Percentiles rank a stretch among this genome's conserved stretches.
Evolutionary conservation across 2,329 filamentous ascomycete species (phyloP).

Genomic region (Botryosphaeria dothidea): DNA sequence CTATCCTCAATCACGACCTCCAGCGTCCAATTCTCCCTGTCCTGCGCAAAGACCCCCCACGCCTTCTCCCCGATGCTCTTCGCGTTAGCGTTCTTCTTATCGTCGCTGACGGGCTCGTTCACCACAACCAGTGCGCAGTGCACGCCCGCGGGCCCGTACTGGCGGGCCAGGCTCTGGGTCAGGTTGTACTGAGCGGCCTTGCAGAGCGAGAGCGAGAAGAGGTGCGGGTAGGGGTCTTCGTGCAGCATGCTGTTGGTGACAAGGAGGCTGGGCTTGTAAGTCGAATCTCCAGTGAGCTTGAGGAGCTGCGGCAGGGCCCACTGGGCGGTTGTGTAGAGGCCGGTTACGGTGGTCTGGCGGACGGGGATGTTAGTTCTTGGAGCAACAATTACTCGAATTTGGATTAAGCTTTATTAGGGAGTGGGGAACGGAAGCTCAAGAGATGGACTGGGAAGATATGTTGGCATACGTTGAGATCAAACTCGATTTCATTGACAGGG

Average conservation of each 20-base stretch:
- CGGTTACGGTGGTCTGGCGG: constrained; percentile 47
- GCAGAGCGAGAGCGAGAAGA: constrained; percentile 52
- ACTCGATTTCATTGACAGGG: constrained; percentile 47
- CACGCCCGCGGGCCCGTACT: constrained; percentile 44
- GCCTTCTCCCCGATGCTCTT: constrained; percentile 47
- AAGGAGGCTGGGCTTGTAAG: constrained; percentile 48
- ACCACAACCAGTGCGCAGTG: constrained; percentile 52
- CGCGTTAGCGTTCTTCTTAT: constrained; percentile 47
- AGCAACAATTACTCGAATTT: no score
- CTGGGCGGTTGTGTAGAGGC: constrained; percentile 50
- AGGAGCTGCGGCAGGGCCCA: constrained; percentile 48
- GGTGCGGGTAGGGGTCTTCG: constrained; percentile 47
- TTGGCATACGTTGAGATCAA: constrained; percentile 50
- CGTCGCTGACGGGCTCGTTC: constrained; percentile 44
- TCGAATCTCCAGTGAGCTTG: constrained; percentile 19
- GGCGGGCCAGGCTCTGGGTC: constrained; percentile 45
- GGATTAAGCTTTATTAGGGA: no score
- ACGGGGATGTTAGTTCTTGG: background rate
- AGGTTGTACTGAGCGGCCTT: constrained; percentile 56
- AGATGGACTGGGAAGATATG: no score
- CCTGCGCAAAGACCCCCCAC: constrained; percentile 47
- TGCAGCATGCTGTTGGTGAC: constrained; percentile 53
- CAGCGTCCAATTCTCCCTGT: constrained; percentile 36
- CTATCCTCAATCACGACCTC: constrained; percentile 41
- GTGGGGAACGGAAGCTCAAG: no score